A percentile compares a stretch with the other conserved stretches of the same genome.
These are phyloP conservation scores for Coemansia reversa DNA, from an alignment of 192 early-diverging fungal genomes.

Conservation along the genomic window DNA sequence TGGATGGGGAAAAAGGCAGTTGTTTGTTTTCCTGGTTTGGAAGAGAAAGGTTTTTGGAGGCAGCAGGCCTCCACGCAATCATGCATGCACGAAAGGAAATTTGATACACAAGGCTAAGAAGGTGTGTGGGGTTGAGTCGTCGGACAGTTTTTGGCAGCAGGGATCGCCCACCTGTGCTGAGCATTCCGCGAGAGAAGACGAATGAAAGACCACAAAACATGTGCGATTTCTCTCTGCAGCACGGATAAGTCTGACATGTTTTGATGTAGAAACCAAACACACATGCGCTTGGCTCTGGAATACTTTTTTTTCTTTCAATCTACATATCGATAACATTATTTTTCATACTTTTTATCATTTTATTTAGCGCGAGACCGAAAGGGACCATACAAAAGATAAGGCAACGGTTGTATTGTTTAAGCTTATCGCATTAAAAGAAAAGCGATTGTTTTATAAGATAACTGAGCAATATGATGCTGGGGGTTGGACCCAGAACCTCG, in stretches of 20 bases:
- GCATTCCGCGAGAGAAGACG: not conserved
- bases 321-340: conserved; percentile 4
- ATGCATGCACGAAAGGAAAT: not conserved
- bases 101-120: not conserved
- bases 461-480: conserved; percentile 16
- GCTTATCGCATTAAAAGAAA: not conserved
- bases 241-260: not conserved
- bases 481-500: conserved; percentile 15
- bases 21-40: not conserved
- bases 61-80: not conserved
- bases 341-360: conserved; percentile 1
- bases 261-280: conserved; percentile 3
- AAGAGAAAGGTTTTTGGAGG: not conserved
- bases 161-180: not conserved
- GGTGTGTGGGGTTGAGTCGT: not conserved
- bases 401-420: not conserved
- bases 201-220: not conserved
- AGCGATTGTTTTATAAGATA: not conserved
- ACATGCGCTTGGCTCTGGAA: not conserved
- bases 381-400: not conserved
- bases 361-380: not conserved
- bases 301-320: conserved; percentile 2
- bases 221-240: not conserved
- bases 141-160: not conserved
- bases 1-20: not conserved